Base-by-base conservation (phyloP, 257 asterid species). In the Marsdenia floribunda region DNA sequence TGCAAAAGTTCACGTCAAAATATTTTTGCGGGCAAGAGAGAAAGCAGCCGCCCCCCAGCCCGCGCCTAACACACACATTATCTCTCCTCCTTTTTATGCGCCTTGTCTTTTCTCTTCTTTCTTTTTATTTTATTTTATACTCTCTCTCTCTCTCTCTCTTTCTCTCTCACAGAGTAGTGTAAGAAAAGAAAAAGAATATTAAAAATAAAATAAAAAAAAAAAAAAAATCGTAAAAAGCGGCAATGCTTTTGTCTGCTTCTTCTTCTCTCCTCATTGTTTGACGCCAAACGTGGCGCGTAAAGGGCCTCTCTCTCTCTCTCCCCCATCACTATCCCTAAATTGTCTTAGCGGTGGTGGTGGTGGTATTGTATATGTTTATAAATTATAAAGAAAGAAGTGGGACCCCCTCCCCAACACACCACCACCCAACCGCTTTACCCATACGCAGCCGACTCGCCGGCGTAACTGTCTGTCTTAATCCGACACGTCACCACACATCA, bases 361-460 rank as follows among this genome's bases (percentile, higher is more conserved):
- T 44, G 49, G 10, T 8, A 44, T 6, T 44, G 49, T 29, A 1
- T 29, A 29, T 29, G 49, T 44, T n/a, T n/a, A n/a, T n/a, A n/a
- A n/a, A n/a, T n/a, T n/a, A n/a, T n/a, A n/a, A 44, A 44, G 2
- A 16, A 0, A 14, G 9, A 0, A 2, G 3, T 26, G 50, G 75
- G 81, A 70, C 12, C 53, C 80, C 1, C 33, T 0, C 33, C 33
- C 33, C n/a, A n/a, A n/a, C n/a, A 29, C 33, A 29, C 33, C 1
- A 29, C 33, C 33, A n/a, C n/a, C 33, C 76, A 42, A 21, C 44
- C 29, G 57, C 54, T 67, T 29, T 67, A 63, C 79, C 79, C 77
- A 61, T 63, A 63, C 57, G 76, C 70, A 70, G 83, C 83, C 83
- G 83, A 79, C 83, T 75, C 74, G 83, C 80, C 83, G 80, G 76